Evolutionary conservation across 768 basidiomycete species (phyloP), one percentile per base, ranked within the genome.

Genomic region (Psilocybe cubensis): DNA sequence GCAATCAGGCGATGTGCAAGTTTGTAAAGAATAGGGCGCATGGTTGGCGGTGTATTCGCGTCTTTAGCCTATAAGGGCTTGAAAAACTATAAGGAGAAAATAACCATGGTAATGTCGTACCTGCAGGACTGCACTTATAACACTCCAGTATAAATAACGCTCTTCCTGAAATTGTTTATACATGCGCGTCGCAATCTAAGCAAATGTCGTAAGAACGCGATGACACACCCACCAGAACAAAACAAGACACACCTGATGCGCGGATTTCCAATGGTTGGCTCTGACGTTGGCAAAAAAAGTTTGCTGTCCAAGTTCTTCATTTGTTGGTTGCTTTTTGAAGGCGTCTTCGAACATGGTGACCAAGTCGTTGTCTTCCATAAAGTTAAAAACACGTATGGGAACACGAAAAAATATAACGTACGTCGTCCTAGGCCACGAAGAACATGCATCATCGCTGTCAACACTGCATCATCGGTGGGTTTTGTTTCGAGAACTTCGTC

Each of bases 261-360:
- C 91, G 43, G 86, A 82, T 70, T 93, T 94, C 93, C 93, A 94
- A 62, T 90, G 86, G 14, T 81, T 82, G 28, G 88, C 84, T 58
- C 91, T 84, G 29, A 89, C 84, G 66, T 93, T 90, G 18, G 92
- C 91, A 68, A 92, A 90, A 76, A 94, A 94, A 0, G 89, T 87
- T 68, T 94, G 92, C 21, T 82, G 81, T 20, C 88, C 92, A 8
- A 93, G 83, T 59, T 94, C 92, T 68, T 94, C 93, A 66, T 92
- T 93, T 4, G 72, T 65, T 18, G 92, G 92, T 57, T 90, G 85
- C 59, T 87, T 85, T 71, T 89, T 92, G 76, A 83, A 93, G 1
- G 92, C 92, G 47, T 91, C 87, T 59, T 94, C 93, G 65, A 89
- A 94, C 88, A 94, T 92, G 8, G 78, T 78, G 41, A 92, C 83